Evolutionary conservation across 2,329 filamentous ascomycete species (phyloP).

Genomic region (Rachicladosporium sp.): DNA sequence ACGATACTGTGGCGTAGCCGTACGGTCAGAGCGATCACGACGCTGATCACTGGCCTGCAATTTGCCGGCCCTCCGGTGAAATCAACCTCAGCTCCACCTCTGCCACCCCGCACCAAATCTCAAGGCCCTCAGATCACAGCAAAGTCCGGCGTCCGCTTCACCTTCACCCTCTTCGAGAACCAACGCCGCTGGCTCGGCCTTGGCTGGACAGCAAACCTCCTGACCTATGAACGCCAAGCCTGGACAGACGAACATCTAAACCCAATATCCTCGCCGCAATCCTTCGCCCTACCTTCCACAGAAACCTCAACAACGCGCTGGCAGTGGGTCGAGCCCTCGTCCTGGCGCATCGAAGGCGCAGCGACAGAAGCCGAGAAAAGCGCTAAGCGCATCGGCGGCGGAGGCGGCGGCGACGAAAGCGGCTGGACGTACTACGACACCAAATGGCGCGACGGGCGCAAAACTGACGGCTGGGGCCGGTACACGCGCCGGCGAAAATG

Average conservation of each 20-base stretch:
- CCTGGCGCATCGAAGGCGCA: conserved; percentile 77
- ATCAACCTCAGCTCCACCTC: conserved; percentile 21
- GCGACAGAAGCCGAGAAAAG: conserved; percentile 32
- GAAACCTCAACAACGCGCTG: conserved; percentile 51
- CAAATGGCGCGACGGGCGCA: conserved; percentile 86
- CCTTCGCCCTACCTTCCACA: conserved; percentile 56
- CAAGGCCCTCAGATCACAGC: conserved; percentile 21
- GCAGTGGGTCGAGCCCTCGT: conserved; percentile 74
- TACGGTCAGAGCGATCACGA: conserved; percentile 55
- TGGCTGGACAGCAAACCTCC: conserved; percentile 84
- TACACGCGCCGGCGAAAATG: conserved; percentile 92
- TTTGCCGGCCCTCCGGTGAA: conserved; percentile 33
- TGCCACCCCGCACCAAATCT: conserved; percentile 20
- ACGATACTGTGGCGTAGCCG: conserved; percentile 84
- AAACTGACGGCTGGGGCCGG: conserved; percentile 84
- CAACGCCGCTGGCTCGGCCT: conserved; percentile 89
- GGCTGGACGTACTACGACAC: conserved; percentile 99
- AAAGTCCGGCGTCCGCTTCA: conserved; percentile 74
- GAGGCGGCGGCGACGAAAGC: conserved; percentile 39
- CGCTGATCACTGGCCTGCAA: conserved; percentile 66
- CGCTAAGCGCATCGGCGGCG: conserved; percentile 15
- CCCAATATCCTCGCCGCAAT: conserved; percentile 59
- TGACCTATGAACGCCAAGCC: conserved; percentile 75
- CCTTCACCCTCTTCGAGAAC: conserved; percentile 93
- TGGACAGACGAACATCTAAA: conserved; percentile 98